Evolutionary conservation across 768 basidiomycete genomes (phyloP), one percentile per base, ranked within the genome.

Genomic region (Tylopilus cervinicoccineus): DNA sequence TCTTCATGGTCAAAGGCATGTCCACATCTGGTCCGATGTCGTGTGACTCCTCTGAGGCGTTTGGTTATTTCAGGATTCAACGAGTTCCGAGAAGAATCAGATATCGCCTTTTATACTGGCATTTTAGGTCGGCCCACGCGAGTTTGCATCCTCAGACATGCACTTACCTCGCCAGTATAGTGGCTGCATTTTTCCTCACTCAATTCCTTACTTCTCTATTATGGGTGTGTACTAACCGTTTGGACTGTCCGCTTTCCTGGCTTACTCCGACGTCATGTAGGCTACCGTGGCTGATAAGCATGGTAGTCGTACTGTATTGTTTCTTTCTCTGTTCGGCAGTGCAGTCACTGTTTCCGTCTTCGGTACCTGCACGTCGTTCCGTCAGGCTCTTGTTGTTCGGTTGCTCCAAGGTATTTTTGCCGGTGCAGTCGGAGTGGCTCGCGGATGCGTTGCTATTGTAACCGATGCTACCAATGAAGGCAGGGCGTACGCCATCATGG

Each of bases 241-340:
- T 31, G 31, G 16, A 11, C 10, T 24, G 5, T 9, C 1, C 13
- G 3, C 23, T 16, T 6, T 3, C 29, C 12, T 14, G 8, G 22
- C 27, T 48, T 22, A 42, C 34, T 36, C 14, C 17, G 11, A 17
- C 6, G 8, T 20, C 23, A n/a, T 38, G 22, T 53, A 88, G 87
- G 90, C 92, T 45, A 93, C 93, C n/a, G 81, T 94, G 19, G 95
- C 95, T 20, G 88, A 93, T 49, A 88, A 81, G 68, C 91, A 97
- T 63, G 93, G 93, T 34, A 79, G 83, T 33, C 83, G 95, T 14
- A 76, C 79, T 8, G 95, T 99, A 7, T 74, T 99, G 28, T 81
- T 85, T 41, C 75, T 90, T 22, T 92, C 93, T 40, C 72, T 99
- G 39, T 67, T 95, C 31, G 95, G 94, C 20, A 88, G 87, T 60